These are phyloP conservation scores for Eimeria falciformis DNA, from an alignment of 169 alveolate genomes.

Conservation along the genomic window DNA sequence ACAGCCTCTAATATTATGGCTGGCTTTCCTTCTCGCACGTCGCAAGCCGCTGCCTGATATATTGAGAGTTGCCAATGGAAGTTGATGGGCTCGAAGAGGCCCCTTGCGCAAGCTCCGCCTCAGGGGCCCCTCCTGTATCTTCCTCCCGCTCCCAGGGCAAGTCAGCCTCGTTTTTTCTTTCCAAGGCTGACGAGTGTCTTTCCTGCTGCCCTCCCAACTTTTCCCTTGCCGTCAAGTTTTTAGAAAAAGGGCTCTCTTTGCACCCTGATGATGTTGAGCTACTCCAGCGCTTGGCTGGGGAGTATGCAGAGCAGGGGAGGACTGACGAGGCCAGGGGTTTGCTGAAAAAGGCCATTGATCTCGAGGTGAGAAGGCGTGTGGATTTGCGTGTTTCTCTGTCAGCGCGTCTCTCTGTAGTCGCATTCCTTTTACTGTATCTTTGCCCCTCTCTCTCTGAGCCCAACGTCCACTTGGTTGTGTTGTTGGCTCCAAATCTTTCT, in stretches of 20 bases:
- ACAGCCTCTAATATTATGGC: too few species aligned
- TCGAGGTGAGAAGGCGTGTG: conserved; percentile 3
- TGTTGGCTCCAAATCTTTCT: background rate
- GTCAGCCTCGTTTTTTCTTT: conserved; percentile 33
- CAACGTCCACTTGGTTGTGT: background rate
- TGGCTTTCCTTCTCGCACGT: too few species aligned
- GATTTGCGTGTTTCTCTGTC: background rate
- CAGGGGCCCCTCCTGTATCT: background rate
- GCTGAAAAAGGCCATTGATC: conserved; percentile 6
- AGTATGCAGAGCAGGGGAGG: conserved; percentile 22
- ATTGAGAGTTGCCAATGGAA: too few species aligned
- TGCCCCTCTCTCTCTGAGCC: background rate
- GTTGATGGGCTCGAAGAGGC: too few species aligned
- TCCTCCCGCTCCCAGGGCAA: conserved; percentile 21
- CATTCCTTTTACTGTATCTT: background rate
- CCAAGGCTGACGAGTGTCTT: conserved; percentile 32
- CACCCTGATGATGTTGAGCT: conserved; percentile 51
- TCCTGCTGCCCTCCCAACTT: conserved; percentile 11
- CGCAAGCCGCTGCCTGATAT: too few species aligned
- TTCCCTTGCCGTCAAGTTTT: conserved; percentile 12
- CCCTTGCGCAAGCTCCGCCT: background rate
- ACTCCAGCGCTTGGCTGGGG: conserved; percentile 34
- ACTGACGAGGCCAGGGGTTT: conserved; percentile 12
- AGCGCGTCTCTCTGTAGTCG: background rate
- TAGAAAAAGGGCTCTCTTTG: conserved; percentile 58